Conservation (phyloP, 1,284 basidiomycete genomes). For the Naganishia cerealis region DNA sequence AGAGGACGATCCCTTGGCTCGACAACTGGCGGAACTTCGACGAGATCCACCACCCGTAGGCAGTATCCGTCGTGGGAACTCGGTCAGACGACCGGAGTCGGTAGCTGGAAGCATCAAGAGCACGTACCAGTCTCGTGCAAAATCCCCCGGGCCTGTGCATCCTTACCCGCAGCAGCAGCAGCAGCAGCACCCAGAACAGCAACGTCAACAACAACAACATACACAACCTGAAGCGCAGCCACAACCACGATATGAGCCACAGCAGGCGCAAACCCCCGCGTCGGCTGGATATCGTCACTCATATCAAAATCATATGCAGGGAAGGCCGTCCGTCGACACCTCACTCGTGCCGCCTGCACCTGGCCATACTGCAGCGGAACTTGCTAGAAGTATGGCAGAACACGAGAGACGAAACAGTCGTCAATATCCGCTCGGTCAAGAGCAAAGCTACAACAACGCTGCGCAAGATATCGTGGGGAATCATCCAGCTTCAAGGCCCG, state of each 20-base stretch:
- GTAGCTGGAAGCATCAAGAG: slow-evolving; percentile 30
- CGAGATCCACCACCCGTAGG: slow-evolving; percentile 49
- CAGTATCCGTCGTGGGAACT: slow-evolving; percentile 47
- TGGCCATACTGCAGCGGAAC: slow-evolving; percentile 54
- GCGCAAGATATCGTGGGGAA: slow-evolving; percentile 74
- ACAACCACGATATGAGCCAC: slow-evolving; percentile 5
- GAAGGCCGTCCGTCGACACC: slow-evolving; percentile 42
- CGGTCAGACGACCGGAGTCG: slow-evolving; percentile 47
- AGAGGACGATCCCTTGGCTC: slow-evolving; percentile 71
- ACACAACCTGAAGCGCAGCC: not conserved
- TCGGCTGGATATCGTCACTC: slow-evolving; percentile 34
- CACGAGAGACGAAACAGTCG: slow-evolving; percentile 48
- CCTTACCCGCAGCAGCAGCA: slow-evolving; percentile 11
- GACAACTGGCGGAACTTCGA: slow-evolving; percentile 64
- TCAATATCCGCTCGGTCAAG: slow-evolving; percentile 36
- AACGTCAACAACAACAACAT: slow-evolving; percentile 2
- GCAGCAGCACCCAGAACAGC: not conserved
- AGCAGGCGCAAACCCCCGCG: not conserved
- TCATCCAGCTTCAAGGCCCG: slow-evolving; percentile 69
- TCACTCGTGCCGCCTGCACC: slow-evolving; percentile 51
- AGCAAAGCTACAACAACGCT: slow-evolving; percentile 56
- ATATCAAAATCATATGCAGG: slow-evolving; percentile 24
- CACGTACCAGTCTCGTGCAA: slow-evolving; percentile 34
- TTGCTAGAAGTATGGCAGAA: slow-evolving; percentile 53
- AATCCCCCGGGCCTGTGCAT: slow-evolving; percentile 27